phyloP scores from a whole-genome alignment of 169 alveolate species.

The Babesia bovis region DNA sequence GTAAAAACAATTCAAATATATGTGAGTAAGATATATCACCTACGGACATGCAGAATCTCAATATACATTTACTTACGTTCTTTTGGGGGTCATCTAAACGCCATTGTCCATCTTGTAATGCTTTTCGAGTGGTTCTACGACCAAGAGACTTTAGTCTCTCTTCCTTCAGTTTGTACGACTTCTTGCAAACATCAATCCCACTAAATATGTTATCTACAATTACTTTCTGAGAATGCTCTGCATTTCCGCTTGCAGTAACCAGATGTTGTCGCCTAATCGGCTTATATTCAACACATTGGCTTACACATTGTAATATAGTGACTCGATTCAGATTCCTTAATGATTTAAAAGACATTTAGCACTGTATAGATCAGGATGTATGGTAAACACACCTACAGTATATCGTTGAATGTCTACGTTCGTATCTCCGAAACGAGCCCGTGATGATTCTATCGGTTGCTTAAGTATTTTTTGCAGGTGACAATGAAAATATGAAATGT shows the following conservation, averaged over 20 bases:
- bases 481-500: not conserved
- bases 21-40: too few relatives aligned
- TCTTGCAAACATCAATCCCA: not conserved
- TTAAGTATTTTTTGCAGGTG: not conserved
- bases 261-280: too few relatives aligned
- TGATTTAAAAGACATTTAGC: too few relatives aligned
- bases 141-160: not conserved
- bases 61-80: not conserved
- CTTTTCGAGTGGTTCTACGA: not conserved
- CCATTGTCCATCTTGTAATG: not conserved
- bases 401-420: not conserved
- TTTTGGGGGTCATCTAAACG: not conserved
- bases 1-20: too few relatives aligned
- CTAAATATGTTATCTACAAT: not conserved
- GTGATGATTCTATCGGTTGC: not conserved
- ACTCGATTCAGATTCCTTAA: too few relatives aligned
- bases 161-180: not conserved
- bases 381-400: not conserved
- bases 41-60: too few relatives aligned
- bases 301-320: not conserved
- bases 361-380: too few relatives aligned
- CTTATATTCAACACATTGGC: not conserved
- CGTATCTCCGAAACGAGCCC: not conserved
- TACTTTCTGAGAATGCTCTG: not conserved
- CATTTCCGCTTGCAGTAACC: too few relatives aligned